A percentile compares a stretch with the other conserved stretches of the same genome.
These are phyloP conservation scores for Scutellaria minor DNA, from an alignment of 257 asterid species.

Conservation along the genomic window DNA sequence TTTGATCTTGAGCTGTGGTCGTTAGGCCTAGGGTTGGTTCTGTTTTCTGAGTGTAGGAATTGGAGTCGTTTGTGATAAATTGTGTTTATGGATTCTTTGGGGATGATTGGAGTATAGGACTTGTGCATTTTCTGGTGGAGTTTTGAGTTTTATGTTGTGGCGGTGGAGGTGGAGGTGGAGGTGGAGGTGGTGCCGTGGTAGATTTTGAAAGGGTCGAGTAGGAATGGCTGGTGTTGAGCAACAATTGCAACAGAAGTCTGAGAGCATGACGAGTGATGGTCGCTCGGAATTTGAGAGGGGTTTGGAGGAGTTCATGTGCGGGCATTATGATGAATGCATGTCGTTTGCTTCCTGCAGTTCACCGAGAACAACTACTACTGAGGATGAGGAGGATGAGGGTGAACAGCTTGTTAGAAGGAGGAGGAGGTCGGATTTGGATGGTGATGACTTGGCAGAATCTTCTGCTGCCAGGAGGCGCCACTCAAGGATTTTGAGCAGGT, in stretches of 20 bases:
- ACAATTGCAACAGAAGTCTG: slow-evolving; percentile 76
- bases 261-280: slow-evolving; percentile 58
- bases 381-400: slow-evolving; percentile 70
- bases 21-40: slow-evolving; percentile 44
- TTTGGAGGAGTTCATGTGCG: slow-evolving; percentile 77
- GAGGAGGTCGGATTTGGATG: slow-evolving; percentile 83
- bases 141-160: slow-evolving; percentile 30
- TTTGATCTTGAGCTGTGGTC: slow-evolving; percentile 45
- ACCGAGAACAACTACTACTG: slow-evolving; percentile 50
- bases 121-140: slow-evolving; percentile 23
- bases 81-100: slow-evolving; percentile 34
- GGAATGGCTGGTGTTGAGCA: slow-evolving; percentile 70
- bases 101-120: slow-evolving; percentile 31
- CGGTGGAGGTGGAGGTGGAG: slow-evolving; percentile 37
- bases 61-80: slow-evolving; percentile 46
- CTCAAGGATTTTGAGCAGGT: slow-evolving; percentile 77
- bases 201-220: slow-evolving; percentile 27
- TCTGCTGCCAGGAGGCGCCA: slow-evolving; percentile 85
- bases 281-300: slow-evolving; percentile 74
- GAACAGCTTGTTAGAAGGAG: slow-evolving; percentile 75
- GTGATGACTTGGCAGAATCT: slow-evolving; percentile 80
- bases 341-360: slow-evolving; percentile 79
- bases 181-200: not conserved
- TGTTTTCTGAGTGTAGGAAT: slow-evolving; percentile 34
- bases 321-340: slow-evolving; percentile 78